These are phyloP conservation scores for Lichtheimia ornata DNA, from an alignment of 371 early-diverging fungal species.

Conservation along the genomic window DNA sequence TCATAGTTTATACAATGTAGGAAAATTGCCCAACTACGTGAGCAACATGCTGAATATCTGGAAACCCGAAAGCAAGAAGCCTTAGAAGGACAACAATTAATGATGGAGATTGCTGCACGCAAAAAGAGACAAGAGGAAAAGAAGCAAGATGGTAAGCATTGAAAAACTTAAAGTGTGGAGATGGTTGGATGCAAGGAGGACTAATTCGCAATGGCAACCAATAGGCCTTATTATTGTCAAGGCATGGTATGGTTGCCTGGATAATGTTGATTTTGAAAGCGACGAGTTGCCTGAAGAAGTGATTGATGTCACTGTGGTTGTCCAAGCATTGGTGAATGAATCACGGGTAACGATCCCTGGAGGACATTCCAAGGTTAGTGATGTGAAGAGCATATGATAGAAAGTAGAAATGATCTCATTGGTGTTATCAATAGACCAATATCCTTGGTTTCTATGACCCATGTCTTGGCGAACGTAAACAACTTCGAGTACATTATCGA, in stretches of 20 bases:
- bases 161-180: too few species aligned
- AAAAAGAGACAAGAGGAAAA: constrained; percentile 69
- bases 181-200: too few species aligned
- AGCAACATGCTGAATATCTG: constrained; percentile 77
- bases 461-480: constrained; percentile 85
- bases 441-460: constrained; percentile 97
- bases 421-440: constrained; percentile 55
- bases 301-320: constrained; percentile 85
- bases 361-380: constrained; percentile 80
- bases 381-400: not conserved
- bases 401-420: not conserved
- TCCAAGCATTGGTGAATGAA: constrained; percentile 83
- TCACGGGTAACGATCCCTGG: constrained; percentile 87
- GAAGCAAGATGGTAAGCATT: constrained; percentile 53
- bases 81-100: constrained; percentile 70
- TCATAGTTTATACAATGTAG: constrained; percentile 27
- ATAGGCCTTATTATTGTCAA: constrained; percentile 82
- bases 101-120: constrained; percentile 71
- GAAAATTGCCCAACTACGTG: constrained; percentile 72
- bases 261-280: constrained; percentile 25
- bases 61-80: constrained; percentile 77
- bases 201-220: not conserved
- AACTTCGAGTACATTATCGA: constrained; percentile 79
- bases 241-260: constrained; percentile 83
- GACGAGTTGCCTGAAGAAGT: constrained; percentile 35